Evolutionary conservation across 2,329 filamentous ascomycete genomes (phyloP).

Genomic region (Neonectria coccinea): DNA sequence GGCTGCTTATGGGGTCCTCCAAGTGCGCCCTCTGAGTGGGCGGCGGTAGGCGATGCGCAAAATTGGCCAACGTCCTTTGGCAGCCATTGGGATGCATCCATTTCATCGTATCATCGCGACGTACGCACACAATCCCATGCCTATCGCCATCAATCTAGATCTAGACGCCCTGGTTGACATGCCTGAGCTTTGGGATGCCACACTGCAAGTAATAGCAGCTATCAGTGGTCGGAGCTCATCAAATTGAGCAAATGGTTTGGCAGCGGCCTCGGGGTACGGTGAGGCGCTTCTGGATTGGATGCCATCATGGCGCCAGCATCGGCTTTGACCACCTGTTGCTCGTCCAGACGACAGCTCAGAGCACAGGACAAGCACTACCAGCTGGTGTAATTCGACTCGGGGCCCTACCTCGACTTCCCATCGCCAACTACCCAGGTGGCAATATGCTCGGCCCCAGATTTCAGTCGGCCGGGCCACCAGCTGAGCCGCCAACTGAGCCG

Average conservation of each 20-base stretch:
- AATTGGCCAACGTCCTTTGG: conserved; percentile 20
- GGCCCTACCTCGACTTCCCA: neutral
- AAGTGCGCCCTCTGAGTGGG: conserved; percentile 10
- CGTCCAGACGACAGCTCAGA: conserved; percentile 1
- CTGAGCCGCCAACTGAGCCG: conserved; percentile 13
- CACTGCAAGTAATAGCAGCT: conserved; percentile 6
- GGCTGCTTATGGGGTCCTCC: conserved; percentile 4
- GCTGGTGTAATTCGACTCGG: conserved; percentile 12
- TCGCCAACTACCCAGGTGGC: neutral
- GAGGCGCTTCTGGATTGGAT: conserved; percentile 38
- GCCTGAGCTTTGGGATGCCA: conserved; percentile 20
- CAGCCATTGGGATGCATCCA: conserved; percentile 9
- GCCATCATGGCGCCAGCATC: conserved; percentile 28
- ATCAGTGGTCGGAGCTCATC: neutral
- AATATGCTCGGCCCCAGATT: conserved; percentile 22
- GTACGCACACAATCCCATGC: conserved; percentile 3
- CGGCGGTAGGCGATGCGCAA: conserved; percentile 17
- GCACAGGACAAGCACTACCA: conserved; percentile 14
- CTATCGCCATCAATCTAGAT: conserved; percentile 14
- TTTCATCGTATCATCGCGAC: neutral
- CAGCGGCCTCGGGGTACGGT: conserved; percentile 21
- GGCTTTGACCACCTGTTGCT: conserved; percentile 25
- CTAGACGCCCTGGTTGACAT: conserved; percentile 5
- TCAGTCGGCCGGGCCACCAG: conserved; percentile 10
- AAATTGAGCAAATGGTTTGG: conserved; percentile 21